Base-by-base conservation (phyloP, 1,284 basidiomycete genomes). In the Puccinia horiana region DNA sequence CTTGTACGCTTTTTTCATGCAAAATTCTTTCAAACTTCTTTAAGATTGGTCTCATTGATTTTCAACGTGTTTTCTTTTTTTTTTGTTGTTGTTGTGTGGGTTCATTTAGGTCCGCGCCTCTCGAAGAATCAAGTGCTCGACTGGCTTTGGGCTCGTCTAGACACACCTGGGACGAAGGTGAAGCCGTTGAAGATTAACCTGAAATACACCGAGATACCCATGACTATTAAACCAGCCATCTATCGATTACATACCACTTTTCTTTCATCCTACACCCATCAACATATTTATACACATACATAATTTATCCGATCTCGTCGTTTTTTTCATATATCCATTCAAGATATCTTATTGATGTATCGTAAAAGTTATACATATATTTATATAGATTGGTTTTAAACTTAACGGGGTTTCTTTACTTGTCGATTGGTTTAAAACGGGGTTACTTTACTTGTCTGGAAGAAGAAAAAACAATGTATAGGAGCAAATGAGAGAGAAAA, bases 131-230 rank as follows among this genome's bases (percentile, higher is more conserved):
- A 4, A 18, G 26, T 35, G 65, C 29, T 32, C 77, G 29, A 11
- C 26, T 44, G 2, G 26, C 29, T 11, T 58, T 20, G 40, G 23
- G n/a, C 26, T 42, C 49, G 40, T 70, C 37, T 29, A 52, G 40
- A 56, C 67, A 72, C n/a, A 42, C 67, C 2, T 81, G 78, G 78
- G 78, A 81, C 61, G 78, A 81, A 73, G 78, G 78, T 23, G 78
- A 81, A 49, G 69, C 35, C 20, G 69, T 81, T 6, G 78, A 81
- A 35, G 78, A 81, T 73, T 69, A 35, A 79, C 0, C 0, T n/a
- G 1, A 11, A 2, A 61, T 61, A n/a, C n/a, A n/a, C n/a, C n/a
- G n/a, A n/a, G n/a, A 5, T 26, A 6, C 9, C 29, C 14, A 16
- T 35, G 26, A 32, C 29, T 61, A 8, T 23, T 54, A 8, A 8